Evolutionary conservation across 768 basidiomycete genomes (phyloP), one percentile per base, ranked within the genome.

Genomic region (Saitozyma sp.): DNA sequence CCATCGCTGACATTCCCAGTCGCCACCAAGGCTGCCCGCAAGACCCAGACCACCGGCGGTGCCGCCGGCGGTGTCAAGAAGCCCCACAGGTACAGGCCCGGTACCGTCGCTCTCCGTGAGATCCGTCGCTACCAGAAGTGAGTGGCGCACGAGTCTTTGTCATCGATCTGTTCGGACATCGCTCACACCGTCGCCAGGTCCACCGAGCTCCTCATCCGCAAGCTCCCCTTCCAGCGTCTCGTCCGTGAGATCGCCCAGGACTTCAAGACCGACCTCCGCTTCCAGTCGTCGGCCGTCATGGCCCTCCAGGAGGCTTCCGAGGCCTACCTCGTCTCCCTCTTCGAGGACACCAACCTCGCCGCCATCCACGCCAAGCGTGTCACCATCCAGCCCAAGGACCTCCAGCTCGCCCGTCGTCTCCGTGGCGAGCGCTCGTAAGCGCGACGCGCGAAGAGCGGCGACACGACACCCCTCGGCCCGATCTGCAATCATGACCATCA

Each of bases 191-290:
- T 41, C n/a, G 5, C 29, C 66, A 83, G 83, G 76, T 83, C 82
- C 56, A 84, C 83, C 66, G 83, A 84, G 74, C 81, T 84, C 66
- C 77, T 84, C 65, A 84, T 84, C 80, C 76, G 83, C 66, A 84
- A 84, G 78, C 78, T 87, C 62, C 67, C 70, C 69, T 89, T 88
- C 84, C 86, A 88, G 77, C 84, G 88, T 63, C 83, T 89, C 64
- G 88, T 89, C 64, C 86, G 88, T 80, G 88, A 89, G 78, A 90
- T 89, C 70, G 88, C 88, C 54, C 88, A 89, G 81, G 88, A 90
- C 81, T 88, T 88, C 84, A 89, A 89, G 87, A 88, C 87, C 66
- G 88, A 89, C 74, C 84, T 90, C 61, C 86, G 87, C 61, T 89
- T 89, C 76, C 83, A 84, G 72, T 83, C 83, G 17, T 83, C 82